A percentile compares a stretch with the other conserved stretches of the same genome.
Evolutionary conservation across 108 stramenopile species (phyloP).

Genomic region (Schizochytrium sp.): DNA sequence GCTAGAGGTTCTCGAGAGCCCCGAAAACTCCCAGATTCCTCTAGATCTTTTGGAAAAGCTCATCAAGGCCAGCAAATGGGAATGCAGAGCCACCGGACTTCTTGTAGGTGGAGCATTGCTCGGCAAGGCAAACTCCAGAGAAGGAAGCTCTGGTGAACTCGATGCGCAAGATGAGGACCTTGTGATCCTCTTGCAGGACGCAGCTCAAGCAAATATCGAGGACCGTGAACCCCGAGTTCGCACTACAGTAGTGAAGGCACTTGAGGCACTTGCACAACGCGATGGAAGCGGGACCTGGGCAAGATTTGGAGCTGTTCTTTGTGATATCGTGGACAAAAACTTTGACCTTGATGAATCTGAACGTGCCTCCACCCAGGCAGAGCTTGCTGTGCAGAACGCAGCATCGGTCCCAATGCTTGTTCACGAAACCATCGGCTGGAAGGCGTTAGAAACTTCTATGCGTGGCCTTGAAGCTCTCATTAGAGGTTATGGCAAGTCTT

Average conservation of each 20-base stretch:
- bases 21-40: too few relatives aligned
- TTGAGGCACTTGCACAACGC: conserved; percentile 68
- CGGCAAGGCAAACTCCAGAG: too few relatives aligned
- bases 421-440: conserved; percentile 97
- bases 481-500: conserved; percentile 74
- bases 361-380: conserved; percentile 64
- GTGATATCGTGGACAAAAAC: conserved; percentile 51
- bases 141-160: too few relatives aligned
- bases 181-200: neutral
- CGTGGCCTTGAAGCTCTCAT: conserved; percentile 87
- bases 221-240: conserved; percentile 71
- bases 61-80: too few relatives aligned
- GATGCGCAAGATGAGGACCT: neutral
- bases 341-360: conserved; percentile 63
- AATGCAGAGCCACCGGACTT: too few relatives aligned
- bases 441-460: conserved; percentile 92
- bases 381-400: conserved; percentile 63
- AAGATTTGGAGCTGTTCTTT: neutral
- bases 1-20: too few relatives aligned
- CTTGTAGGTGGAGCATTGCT: too few relatives aligned
- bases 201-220: conserved; percentile 64
- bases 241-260: conserved; percentile 67
- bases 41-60: too few relatives aligned
- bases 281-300: conserved; percentile 11
- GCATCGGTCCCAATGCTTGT: conserved; percentile 38